Conservation (phyloP, 495 filamentous ascomycete genomes). For the Talaromyces wortmannii region DNA sequence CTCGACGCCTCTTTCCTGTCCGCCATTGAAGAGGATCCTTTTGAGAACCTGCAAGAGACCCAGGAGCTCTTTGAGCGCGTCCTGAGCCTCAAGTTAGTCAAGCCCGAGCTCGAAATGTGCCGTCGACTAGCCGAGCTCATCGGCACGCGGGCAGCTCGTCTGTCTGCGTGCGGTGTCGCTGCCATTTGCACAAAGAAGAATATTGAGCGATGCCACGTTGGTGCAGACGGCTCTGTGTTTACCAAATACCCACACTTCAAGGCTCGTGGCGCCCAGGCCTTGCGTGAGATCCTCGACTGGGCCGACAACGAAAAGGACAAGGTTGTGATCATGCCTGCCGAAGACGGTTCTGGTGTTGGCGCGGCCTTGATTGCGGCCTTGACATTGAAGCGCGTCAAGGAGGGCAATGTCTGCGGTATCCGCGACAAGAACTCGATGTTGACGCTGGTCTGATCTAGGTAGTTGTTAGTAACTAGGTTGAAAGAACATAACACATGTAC, state of each 20-base stretch:
- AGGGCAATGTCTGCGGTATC: constrained; percentile 74
- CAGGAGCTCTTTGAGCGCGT: constrained; percentile 68
- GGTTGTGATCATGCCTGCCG: constrained; percentile 76
- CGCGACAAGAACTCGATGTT: constrained; percentile 55
- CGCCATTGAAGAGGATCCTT: constrained; percentile 90
- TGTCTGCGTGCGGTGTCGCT: constrained; percentile 89
- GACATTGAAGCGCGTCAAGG: constrained; percentile 78
- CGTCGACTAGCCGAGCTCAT: constrained; percentile 88
- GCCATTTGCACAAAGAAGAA: constrained; percentile 96
- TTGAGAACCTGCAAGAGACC: constrained; percentile 87
- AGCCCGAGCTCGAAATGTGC: constrained; percentile 75
- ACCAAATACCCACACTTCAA: constrained; percentile 99
- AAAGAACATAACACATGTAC: not conserved
- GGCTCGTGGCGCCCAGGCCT: constrained; percentile 75
- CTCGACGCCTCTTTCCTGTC: constrained; percentile 94
- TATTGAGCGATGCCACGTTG: constrained; percentile 81
- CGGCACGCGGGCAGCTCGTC: constrained; percentile 85
- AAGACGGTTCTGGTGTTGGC: constrained; percentile 95
- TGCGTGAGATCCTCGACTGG: constrained; percentile 95
- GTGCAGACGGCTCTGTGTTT: constrained; percentile 93
- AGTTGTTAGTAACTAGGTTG: not conserved
- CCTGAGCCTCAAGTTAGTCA: constrained; percentile 59
- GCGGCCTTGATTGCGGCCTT: constrained; percentile 91
- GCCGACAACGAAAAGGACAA: constrained; percentile 71
- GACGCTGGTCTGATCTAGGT: constrained; percentile 25